Conservation (phyloP, 768 basidiomycete genomes). For the Lentinula edodes region DNA sequence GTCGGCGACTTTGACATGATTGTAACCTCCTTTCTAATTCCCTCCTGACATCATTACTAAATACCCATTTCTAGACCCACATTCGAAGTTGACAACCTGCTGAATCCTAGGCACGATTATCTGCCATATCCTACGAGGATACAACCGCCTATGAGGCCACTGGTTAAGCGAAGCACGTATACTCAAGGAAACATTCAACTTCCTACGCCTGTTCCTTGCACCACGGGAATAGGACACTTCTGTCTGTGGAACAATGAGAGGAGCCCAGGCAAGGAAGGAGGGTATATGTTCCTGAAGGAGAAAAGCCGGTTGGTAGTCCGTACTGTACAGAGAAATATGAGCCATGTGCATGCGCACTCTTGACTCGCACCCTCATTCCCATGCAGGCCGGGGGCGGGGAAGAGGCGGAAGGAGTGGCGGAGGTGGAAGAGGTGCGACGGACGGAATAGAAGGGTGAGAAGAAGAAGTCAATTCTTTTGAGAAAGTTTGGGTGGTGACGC, state of each 20-base stretch:
- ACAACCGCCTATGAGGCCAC: conserved; percentile 90
- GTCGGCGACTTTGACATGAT: too few species aligned
- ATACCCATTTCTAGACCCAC: conserved; percentile 63
- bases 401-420: conserved; percentile 23
- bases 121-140: conserved; percentile 86
- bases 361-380: conserved; percentile 24
- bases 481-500: conserved; percentile 51
- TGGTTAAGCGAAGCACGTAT: too few species aligned
- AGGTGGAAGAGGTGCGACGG: conserved; percentile 31
- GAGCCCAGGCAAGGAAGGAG: not conserved
- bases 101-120: conserved; percentile 91
- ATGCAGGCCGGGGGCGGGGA: conserved; percentile 50
- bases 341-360: conserved; percentile 9
- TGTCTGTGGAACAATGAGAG: not conserved
- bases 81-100: conserved; percentile 87
- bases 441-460: conserved; percentile 38
- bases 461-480: conserved; percentile 79
- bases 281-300: conserved; percentile 12
- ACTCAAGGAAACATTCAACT: too few species aligned
- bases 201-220: not conserved
- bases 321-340: conserved; percentile 66
- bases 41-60: not conserved
- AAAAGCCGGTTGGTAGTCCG: conserved; percentile 45
- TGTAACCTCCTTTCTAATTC: too few species aligned
- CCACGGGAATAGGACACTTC: not conserved